Base-by-base conservation (phyloP, 768 basidiomycete species). In the Mycena pura region DNA sequence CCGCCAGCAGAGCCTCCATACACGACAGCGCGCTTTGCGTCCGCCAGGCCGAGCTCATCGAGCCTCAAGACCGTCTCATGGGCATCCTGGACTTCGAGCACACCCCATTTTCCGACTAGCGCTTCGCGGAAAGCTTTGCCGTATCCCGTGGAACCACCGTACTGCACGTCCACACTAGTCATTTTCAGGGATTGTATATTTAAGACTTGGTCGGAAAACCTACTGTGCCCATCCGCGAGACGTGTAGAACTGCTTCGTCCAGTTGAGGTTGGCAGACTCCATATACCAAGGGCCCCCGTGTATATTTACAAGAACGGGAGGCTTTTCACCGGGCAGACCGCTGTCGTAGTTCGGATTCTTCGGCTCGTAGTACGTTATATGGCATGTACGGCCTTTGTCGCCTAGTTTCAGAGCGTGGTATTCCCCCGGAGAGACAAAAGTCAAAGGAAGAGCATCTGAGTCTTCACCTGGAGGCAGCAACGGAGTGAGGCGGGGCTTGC, bases 1-100 rank as follows among this genome's bases (percentile, higher is more conserved):
- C 87, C 87, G 1, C 87, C 86, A 22, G 87, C 79, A 5, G 83
- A 85, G 0, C 80, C 77, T 7, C 87, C 87, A 6, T 83, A 80
- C 51, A 88, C 82, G 5, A 80, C 83, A 8, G 80, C 77, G 17
- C 86, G 83, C 39, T 75, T 46, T 3, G 70, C 64, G 49, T 88
- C 87, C 47, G 85, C 79, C 6, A 51, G 29, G 0, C 63, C 60
- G 62, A 82, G 77, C 1, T 73, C 73, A 57, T 76, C 60, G 34
- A 86, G 77, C 50, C 75, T 57, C 27, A 68, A 65, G 0, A 81
- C 79, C 5, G 82, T 80, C 15, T 72, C 64, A 17, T 76, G 77
- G 38, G 79, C 79, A 70, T 88, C 87, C 24, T 74, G 67, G 5
- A 86, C 74, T 60, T 88, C 87, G 25, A 82, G 77, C 17, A 87